A percentile compares a stretch with the other conserved stretches of the same genome.
Conservation (phyloP, 306 rosid genomes). For the Rosa persica region DNA sequence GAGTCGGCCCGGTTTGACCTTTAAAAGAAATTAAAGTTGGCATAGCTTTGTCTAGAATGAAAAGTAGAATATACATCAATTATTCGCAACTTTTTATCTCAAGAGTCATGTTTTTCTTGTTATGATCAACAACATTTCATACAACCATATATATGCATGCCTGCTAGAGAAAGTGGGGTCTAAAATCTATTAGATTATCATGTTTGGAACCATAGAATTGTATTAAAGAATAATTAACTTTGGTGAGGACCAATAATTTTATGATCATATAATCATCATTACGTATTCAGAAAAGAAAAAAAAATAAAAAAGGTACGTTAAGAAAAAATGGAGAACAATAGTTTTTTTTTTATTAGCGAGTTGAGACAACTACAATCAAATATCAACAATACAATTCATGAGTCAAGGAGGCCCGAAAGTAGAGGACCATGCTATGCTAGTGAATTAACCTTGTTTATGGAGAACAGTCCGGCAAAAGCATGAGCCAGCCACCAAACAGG, state of each 20-base stretch:
- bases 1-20: conserved; percentile 44
- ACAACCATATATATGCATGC: not conserved
- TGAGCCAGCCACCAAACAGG: not conserved
- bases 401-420: too few relatives aligned
- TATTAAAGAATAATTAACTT: not conserved
- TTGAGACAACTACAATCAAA: not conserved
- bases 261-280: not conserved
- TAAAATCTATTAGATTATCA: not conserved
- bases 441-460: too few relatives aligned
- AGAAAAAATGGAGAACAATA: too few relatives aligned
- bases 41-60: conserved; percentile 6
- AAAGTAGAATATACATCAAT: not conserved
- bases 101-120: conserved; percentile 10
- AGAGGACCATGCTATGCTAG: too few relatives aligned
- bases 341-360: not conserved
- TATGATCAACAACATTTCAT: conserved; percentile 1
- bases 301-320: too few relatives aligned
- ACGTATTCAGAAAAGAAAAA: not conserved
- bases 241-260: not conserved
- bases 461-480: too few relatives aligned
- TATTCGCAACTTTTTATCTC: conserved; percentile 4
- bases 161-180: not conserved
- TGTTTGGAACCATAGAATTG: not conserved
- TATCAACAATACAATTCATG: not conserved
- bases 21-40: conserved; percentile 6